A percentile compares a stretch with the other conserved stretches of the same genome.
These are phyloP conservation scores for Cryptococcus amylolentus DNA, from an alignment of 1,284 basidiomycete genomes.

Conservation along the genomic window DNA sequence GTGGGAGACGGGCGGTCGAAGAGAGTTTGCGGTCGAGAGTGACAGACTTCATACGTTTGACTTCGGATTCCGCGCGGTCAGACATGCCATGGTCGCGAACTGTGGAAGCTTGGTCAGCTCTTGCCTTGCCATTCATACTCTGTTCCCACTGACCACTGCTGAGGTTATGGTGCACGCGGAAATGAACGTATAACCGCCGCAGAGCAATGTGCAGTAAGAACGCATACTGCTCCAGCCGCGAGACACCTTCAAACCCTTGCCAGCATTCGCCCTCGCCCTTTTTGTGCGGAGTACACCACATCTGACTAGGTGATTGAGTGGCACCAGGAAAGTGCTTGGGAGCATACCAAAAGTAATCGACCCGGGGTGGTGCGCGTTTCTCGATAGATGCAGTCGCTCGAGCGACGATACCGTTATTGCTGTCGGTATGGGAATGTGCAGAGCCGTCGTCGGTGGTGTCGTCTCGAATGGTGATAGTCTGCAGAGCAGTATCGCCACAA, in stretches of 20 bases:
- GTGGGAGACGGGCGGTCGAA: constrained; percentile 85
- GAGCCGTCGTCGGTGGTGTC: constrained; percentile 28
- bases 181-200: constrained; percentile 80
- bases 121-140: neutral
- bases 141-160: constrained; percentile 51
- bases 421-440: constrained; percentile 14
- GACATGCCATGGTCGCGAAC: constrained; percentile 25
- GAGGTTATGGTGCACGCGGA: constrained; percentile 88
- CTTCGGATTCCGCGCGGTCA: constrained; percentile 57
- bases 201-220: constrained; percentile 95
- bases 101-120: constrained; percentile 12
- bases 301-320: constrained; percentile 49
- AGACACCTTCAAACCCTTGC: constrained; percentile 82
- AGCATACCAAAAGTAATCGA: constrained; percentile 71
- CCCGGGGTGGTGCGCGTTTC: constrained; percentile 71
- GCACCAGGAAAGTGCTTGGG: constrained; percentile 54
- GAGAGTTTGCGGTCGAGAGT: constrained; percentile 87
- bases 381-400: neutral
- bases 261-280: constrained; percentile 57
- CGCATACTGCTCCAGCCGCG: constrained; percentile 94
- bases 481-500: constrained; percentile 75
- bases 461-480: constrained; percentile 44
- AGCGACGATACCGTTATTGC: neutral
- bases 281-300: constrained; percentile 76
- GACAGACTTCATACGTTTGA: constrained; percentile 87